Conservation (phyloP, 805 yeast species). For the Candida adriatica region DNA sequence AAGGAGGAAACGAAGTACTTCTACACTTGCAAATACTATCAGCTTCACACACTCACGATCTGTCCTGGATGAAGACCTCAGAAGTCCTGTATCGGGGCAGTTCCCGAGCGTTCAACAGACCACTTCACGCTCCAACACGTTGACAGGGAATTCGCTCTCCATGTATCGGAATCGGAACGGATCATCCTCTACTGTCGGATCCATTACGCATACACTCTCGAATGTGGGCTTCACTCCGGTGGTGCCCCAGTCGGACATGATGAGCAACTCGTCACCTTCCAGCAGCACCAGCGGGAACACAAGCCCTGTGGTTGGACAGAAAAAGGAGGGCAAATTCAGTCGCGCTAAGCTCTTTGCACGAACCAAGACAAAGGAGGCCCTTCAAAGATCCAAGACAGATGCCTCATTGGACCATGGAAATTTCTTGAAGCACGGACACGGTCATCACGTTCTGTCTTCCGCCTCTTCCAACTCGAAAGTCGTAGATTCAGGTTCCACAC, state of each 20-base stretch:
- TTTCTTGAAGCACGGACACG: constrained; percentile 13
- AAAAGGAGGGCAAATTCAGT: constrained; percentile 18
- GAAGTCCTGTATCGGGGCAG: constrained; percentile 1
- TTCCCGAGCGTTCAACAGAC: background rate
- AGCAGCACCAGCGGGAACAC: constrained; percentile 10
- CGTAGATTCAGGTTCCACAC: constrained; percentile 25
- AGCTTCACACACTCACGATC: constrained; percentile 20
- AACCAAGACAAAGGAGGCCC: constrained; percentile 22
- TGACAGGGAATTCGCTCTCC: constrained; percentile 3
- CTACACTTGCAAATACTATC: constrained; percentile 23
- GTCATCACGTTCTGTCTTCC: constrained; percentile 25
- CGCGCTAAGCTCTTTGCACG: constrained; percentile 23
- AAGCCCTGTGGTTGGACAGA: constrained; percentile 13
- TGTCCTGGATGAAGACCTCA: constrained; percentile 2
- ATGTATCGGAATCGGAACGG: constrained; percentile 10
- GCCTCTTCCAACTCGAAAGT: constrained; percentile 32
- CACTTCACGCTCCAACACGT: constrained; percentile 1
- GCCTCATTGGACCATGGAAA: constrained; percentile 11
- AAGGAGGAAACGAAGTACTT: constrained; percentile 19
- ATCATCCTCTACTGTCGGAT: constrained; percentile 20
- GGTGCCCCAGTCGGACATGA: constrained; percentile 2
- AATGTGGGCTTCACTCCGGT: constrained; percentile 23
- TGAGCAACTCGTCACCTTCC: constrained; percentile 4
- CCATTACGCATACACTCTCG: constrained; percentile 20
- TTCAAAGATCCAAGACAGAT: constrained; percentile 11